Base-by-base conservation (phyloP, 129 eudicot species). In the Flaveria bidentis region DNA sequence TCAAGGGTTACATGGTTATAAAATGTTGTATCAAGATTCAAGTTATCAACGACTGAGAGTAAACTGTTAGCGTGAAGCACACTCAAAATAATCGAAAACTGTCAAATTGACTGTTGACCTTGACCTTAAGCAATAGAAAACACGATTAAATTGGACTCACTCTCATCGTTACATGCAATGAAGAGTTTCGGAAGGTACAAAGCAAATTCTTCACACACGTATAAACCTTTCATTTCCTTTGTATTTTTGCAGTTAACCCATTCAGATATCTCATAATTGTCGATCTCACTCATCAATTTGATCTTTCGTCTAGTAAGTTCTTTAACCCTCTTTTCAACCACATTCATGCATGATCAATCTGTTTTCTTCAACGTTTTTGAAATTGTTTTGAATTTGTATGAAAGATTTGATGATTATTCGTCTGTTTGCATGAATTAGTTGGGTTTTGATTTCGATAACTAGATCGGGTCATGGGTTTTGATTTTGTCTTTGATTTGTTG, bases 161-260 rank as follows among this genome's bases (percentile, higher is more conserved):
- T 49, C 61, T 73, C 47, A 10, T 17, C 74, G 78, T 80, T 73
- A 67, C 79, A 73, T 80, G 79, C 79, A 73, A 73, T 9, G 79
- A 73, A 80, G 16, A 50, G 63, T 73, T 65, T 49, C 70, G 79
- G 84, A 80, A 80, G 42, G 10, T 56, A 42, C 79, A 12, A 80
- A 67, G 79, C 53, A 52, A 72, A 23, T 72, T 45, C 76, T 2
- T 1, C 1, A 45, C 50, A 5, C 49, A 42, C 57, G 9, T 20
- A 15, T 68, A 56, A 77, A 17, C 75, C 22, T 51, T 2, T 42
- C 30, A 9, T 69, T 15, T 22, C 12, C 50, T 33, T 70, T 58
- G 23, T 69, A 16, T 4, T 55, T 46, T 44, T 46, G 2, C 18
- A 68, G 5, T 68, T 55, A 41, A 53, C 20, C 17, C 13, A 55